Conservation (phyloP, 768 basidiomycete genomes). For the Daedalea quercina region DNA sequence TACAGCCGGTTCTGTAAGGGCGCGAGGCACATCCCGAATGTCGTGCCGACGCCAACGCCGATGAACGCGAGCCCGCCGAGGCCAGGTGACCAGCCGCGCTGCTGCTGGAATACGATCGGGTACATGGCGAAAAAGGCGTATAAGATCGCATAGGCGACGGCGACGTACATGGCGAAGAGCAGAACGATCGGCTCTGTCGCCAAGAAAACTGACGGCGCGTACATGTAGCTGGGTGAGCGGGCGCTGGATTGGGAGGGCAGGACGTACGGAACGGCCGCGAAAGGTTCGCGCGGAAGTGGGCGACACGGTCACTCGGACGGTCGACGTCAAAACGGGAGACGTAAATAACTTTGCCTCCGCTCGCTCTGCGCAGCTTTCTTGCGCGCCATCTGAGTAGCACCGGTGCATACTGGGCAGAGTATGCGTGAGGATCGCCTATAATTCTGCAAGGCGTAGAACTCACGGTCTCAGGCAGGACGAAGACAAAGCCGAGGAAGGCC, state of each 20-base stretch:
- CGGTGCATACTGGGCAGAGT: conserved; percentile 42
- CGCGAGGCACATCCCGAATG: conserved; percentile 42
- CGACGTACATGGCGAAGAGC: conserved; percentile 49
- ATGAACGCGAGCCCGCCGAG: conserved; percentile 57
- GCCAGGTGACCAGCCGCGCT: conserved; percentile 45
- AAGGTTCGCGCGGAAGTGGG: conserved; percentile 42
- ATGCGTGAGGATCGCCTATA: background rate
- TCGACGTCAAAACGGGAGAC: conserved; percentile 43
- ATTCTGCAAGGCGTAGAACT: conserved; percentile 3
- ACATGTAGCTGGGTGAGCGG: conserved; percentile 4
- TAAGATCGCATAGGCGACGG: conserved; percentile 54
- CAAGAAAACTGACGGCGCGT: conserved; percentile 39
- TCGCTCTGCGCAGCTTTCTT: conserved; percentile 31
- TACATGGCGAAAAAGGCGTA: conserved; percentile 62
- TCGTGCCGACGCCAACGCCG: conserved; percentile 54
- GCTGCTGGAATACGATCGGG: conserved; percentile 51
- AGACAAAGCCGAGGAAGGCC: conserved; percentile 38
- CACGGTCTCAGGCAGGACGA: conserved; percentile 54
- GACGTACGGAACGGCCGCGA: conserved; percentile 47
- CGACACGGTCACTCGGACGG: conserved; percentile 34
- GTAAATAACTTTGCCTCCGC: conserved; percentile 36
- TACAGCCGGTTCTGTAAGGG: conserved; percentile 52
- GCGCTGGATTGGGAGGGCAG: background rate
- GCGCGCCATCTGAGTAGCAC: conserved; percentile 53
- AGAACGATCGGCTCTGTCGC: conserved; percentile 60